A percentile compares a stretch with the other conserved stretches of the same genome.
These are phyloP conservation scores for Alternaria burnsii DNA, from an alignment of 2,329 filamentous ascomycete species.

Conservation along the genomic window DNA sequence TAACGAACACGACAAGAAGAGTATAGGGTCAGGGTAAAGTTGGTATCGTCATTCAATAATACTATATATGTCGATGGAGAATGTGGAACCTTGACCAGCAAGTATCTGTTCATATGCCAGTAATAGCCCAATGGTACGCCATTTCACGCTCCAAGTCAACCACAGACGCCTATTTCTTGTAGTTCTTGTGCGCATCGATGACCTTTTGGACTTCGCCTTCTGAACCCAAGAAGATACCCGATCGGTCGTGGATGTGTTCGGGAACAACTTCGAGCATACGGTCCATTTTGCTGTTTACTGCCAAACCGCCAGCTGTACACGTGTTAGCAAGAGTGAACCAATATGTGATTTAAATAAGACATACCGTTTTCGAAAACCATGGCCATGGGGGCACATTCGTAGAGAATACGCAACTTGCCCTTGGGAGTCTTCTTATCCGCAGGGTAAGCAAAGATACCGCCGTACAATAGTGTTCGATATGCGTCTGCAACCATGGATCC, in stretches of 20 bases:
- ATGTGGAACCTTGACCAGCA: not conserved
- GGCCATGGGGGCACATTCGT: conserved; percentile 99
- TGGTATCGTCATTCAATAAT: conserved; percentile 10
- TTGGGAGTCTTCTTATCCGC: conserved; percentile 98
- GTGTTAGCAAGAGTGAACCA: conserved; percentile 23
- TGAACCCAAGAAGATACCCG: conserved; percentile 95
- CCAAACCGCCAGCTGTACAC: conserved; percentile 81
- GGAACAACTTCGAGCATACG: conserved; percentile 90
- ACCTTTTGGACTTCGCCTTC: conserved; percentile 96
- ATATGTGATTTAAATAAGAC: conserved; percentile 44
- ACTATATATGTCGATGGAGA: not conserved
- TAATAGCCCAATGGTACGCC: not conserved
- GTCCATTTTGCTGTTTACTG: conserved; percentile 88
- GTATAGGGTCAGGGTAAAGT: not conserved
- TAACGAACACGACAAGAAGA: not conserved
- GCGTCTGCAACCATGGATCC: conserved; percentile 98
- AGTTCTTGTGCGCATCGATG: conserved; percentile 77
- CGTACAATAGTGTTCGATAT: conserved; percentile 93
- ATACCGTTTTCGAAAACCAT: conserved; percentile 98
- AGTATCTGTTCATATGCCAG: conserved; percentile 1
- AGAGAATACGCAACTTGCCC: conserved; percentile 95
- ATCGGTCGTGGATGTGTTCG: conserved; percentile 92
- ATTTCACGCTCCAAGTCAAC: not conserved
- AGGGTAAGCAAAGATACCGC: conserved; percentile 96
- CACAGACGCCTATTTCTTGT: conserved; percentile 42